Conservation (phyloP, 768 basidiomycete genomes). For the Macrolepiota dolichaula region DNA sequence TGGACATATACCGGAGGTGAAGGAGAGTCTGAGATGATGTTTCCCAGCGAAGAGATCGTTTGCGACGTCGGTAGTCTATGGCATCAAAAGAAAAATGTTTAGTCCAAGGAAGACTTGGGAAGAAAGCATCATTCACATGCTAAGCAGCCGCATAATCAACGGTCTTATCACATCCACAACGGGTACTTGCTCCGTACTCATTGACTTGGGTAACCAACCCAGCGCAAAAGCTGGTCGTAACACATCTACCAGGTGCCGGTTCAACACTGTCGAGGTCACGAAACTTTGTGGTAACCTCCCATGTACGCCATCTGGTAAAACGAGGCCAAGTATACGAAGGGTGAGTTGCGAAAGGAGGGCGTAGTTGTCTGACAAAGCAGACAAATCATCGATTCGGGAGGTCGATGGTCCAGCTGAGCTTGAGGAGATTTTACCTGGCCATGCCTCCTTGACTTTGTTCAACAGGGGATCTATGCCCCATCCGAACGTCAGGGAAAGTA, state of each 20-base stretch:
- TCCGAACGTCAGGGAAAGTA: slow-evolving; percentile 66
- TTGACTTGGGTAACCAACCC: slow-evolving; percentile 69
- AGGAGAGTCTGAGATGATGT: slow-evolving; percentile 46
- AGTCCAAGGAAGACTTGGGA: slow-evolving; percentile 11
- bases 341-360: slow-evolving; percentile 38
- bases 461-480: slow-evolving; percentile 66
- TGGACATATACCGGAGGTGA: slow-evolving; percentile 48
- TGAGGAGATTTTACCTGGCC: slow-evolving; percentile 28
- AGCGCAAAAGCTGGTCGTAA: slow-evolving; percentile 58
- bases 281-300: slow-evolving; percentile 51
- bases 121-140: slow-evolving; percentile 45
- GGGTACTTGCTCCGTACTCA: slow-evolving; percentile 32
- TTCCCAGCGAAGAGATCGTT: slow-evolving; percentile 61
- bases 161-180: slow-evolving; percentile 47
- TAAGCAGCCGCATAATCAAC: slow-evolving; percentile 51
- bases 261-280: slow-evolving; percentile 57
- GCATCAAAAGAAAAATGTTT: slow-evolving; percentile 17
- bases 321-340: slow-evolving; percentile 39
- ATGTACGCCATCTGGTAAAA: slow-evolving; percentile 54
- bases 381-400: slow-evolving; percentile 42
- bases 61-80: slow-evolving; percentile 63
- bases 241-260: slow-evolving; percentile 53
- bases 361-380: slow-evolving; percentile 40
- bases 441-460: slow-evolving; percentile 34
- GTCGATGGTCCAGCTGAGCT: slow-evolving; percentile 11